These are phyloP conservation scores for Nephelium lappaceum DNA, from an alignment of 345 rosid genomes.

Conservation along the genomic window DNA sequence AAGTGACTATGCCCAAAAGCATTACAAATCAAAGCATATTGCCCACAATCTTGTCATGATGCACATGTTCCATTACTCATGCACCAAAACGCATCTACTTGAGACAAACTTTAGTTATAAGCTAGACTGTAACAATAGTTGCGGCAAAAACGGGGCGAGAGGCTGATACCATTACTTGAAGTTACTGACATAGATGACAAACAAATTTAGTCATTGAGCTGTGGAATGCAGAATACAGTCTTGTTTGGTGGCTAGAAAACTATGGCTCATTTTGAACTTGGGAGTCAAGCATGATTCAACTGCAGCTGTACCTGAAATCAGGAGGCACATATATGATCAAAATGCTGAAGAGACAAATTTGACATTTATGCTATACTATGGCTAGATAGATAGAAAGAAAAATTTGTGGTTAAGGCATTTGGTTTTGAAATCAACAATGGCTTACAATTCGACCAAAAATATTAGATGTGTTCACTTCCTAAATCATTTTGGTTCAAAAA, in stretches of 20 bases:
- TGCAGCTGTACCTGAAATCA: conserved; percentile 23
- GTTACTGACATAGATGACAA: background rate
- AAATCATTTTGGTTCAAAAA: background rate
- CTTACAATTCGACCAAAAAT: background rate
- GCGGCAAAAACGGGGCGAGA: background rate
- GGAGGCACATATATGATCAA: background rate
- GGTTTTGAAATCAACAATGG: background rate
- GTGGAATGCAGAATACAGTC: background rate
- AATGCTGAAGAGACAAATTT: background rate
- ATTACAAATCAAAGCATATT: background rate
- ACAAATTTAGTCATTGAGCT: background rate
- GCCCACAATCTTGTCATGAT: background rate
- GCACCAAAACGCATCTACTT: background rate
- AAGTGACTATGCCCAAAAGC: too few species aligned
- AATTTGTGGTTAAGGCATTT: background rate
- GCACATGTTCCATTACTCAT: background rate
- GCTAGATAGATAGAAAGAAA: background rate
- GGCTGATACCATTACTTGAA: background rate
- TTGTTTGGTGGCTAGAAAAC: background rate
- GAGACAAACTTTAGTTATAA: background rate
- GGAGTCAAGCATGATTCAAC: background rate
- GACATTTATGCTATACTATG: background rate
- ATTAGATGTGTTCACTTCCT: background rate
- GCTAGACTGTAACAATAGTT: background rate
- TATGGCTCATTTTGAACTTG: background rate